Base-by-base conservation (phyloP, 1,284 basidiomycete species). In the Ustilago lituana region DNA sequence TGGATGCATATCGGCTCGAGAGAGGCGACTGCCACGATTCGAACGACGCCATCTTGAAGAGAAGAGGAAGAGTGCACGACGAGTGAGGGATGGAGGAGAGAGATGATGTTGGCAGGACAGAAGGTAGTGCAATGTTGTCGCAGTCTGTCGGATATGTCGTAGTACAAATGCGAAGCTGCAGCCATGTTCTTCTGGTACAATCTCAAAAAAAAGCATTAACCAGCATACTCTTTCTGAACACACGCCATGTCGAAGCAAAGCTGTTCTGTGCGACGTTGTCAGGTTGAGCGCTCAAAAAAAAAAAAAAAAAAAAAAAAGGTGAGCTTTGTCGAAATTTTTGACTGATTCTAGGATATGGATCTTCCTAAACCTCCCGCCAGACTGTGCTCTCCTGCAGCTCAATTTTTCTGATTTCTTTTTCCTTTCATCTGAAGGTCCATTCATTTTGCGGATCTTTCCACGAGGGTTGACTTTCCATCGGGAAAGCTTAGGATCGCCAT, bases 1-100 rank as follows among this genome's bases (percentile, higher is more conserved):
- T 95, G 86, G 92, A 94, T 20, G 96, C 96, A 91, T 98, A 98
- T 55, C 95, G 94, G 39, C 50, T 56, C 43, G 78, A 77, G 8
- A 81, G 67, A 5, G 79, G 79, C 37, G 79, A 81, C 52, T 81
- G 79, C 79, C 79, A 81, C 32, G 48, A 59, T 51, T 77, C 74
- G 51, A 69, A 69, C n/a, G 66, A 69, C 12, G 66, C 45, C 66
- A 64, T 69, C 7, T 43, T 57, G 36, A 27, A 29, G 14, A 17
- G 20, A 32, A 20, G 6, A 29, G 44, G 22, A 9, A 14, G 24
- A 32, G 29, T n/a, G n/a, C n/a, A n/a, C n/a, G n/a, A n/a, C n/a
- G n/a, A n/a, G 20, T 17, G 17, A 37, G 23, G 26, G 22, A n/a
- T 24, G 41, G 15, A 19, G 41, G 10, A 7, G 15, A 5, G 14